A percentile compares a stretch with the other conserved stretches of the same genome.
These are phyloP conservation scores for Trypanosoma cruzi DNA, from an alignment of 208 protist species.

Conservation along the genomic window DNA sequence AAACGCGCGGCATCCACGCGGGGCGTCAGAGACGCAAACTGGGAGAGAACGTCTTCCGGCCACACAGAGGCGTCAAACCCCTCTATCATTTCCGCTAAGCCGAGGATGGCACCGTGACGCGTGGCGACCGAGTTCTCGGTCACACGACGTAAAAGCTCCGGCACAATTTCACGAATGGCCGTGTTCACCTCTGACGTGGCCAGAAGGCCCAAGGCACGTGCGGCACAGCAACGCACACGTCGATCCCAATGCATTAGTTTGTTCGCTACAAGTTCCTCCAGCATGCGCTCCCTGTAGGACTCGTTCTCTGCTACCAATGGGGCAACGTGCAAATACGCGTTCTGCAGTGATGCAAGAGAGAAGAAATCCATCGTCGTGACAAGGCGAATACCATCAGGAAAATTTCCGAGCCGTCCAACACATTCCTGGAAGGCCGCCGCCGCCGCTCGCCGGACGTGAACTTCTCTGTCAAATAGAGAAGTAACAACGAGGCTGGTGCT, in stretches of 20 bases:
- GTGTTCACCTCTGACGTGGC: slow-evolving; percentile 35
- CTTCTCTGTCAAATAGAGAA: slow-evolving; percentile 91
- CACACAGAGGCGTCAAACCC: slow-evolving; percentile 49
- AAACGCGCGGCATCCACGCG: slow-evolving; percentile 91
- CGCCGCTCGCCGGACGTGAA: slow-evolving; percentile 93
- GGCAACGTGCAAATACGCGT: slow-evolving; percentile 92
- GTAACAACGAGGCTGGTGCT: slow-evolving; percentile 78
- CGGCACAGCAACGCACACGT: slow-evolving; percentile 79
- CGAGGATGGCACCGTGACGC: slow-evolving; percentile 93
- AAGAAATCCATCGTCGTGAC: slow-evolving; percentile 97
- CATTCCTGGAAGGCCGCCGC: slow-evolving; percentile 94
- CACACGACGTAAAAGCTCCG: slow-evolving; percentile 63
- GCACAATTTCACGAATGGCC: slow-evolving; percentile 28
- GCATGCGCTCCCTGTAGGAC: slow-evolving; percentile 84
- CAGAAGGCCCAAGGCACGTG: slow-evolving; percentile 77
- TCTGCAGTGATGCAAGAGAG: slow-evolving; percentile 87
- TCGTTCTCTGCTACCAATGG: slow-evolving; percentile 60
- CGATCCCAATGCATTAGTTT: slow-evolving; percentile 94
- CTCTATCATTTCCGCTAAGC: slow-evolving; percentile 83
- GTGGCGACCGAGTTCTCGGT: slow-evolving; percentile 63
- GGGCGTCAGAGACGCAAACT: slow-evolving; percentile 59
- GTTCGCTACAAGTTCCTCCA: slow-evolving; percentile 81
- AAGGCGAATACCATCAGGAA: slow-evolving; percentile 97
- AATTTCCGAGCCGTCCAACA: slow-evolving; percentile 93
- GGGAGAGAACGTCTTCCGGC: slow-evolving; percentile 28